Evolutionary conservation across 352 stramenopile species (phyloP), one percentile per base, ranked within the genome.

Genomic region (Peronospora tabacina): DNA sequence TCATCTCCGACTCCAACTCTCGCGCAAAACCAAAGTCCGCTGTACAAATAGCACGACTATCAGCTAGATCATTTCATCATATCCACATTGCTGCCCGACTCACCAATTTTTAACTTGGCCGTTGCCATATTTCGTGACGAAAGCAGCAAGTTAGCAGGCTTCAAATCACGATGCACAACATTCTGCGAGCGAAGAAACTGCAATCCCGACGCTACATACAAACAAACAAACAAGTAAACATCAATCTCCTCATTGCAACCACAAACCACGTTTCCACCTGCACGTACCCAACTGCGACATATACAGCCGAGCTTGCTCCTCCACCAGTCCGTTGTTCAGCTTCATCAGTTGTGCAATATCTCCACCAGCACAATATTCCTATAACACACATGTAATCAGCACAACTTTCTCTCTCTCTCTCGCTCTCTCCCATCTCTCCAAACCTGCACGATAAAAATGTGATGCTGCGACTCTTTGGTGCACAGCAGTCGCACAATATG

Each of bases 361-460:
- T 13, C 79, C 76, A 29, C 79, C 79, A 5, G 76, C 79, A 55
- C 79, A 90, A 60, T 87, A 90, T 60, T 90, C 79, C 75, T 87
- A 44, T 17, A 63, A 3, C 16, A 11, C 24, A 19, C n/a, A 10
- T 26, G 12, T 15, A 45, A 10, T 55, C 15, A 54, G 17, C 33
- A 40, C 15, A n/a, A 20, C 8, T 17, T 30, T 35, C 28, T n/a
- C 7, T n/a, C 22, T 5, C 8, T 32, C 15, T 33, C n/a, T 24
- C 34, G 17, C 16, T 44, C 17, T 37, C 11, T 22, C 20, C 20
- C 17, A 2, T 28, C 7, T 15, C 26, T 46, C 26, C 46, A 50
- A 5, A 87, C 76, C 66, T 86, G 54, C 32, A 90, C 79, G 22
- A 90, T 90, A 54, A 84, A 90, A 40, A 90, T 90, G 45, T 85